Base-by-base conservation (phyloP, 345 rosid species). In the Linum trigynum region DNA sequence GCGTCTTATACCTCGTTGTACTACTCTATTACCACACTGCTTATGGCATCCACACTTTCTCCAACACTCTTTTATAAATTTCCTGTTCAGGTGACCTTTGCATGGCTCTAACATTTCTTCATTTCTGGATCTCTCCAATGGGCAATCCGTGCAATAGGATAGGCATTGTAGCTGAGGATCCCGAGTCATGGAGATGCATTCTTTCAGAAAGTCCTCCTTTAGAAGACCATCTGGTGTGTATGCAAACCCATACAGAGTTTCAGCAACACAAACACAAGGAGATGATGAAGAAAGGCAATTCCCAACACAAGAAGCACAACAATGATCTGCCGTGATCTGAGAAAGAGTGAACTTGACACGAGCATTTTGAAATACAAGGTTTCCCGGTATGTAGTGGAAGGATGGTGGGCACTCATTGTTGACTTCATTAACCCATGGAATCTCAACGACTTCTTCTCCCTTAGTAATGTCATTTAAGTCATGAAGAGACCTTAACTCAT, bases 31-130 rank as follows among this genome's bases (percentile, higher is more conserved):
- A 67, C 95, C 91, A 74, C 99, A 94, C 43, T 60, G 82, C 67
- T 77, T 82, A 67, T 70, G 71, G 72, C 99, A 94, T 48, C 96
- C 89, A 79, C 99, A 94, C 73, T 80, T 90, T 61, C 71, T 80
- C 97, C 99, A 94, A 61, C 99, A 94, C 69, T 94, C 97, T 76
- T 82, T 84, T 58, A 88, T 88, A 60, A 74, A 76, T 67, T 74
- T 85, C 77, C 95, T 90, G 82, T 82, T 77, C 65, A 86, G 58
- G 75, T 94, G 97, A 55, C 99, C 96, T 73, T 90, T 88, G 80
- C 99, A 94, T 16, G 86, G 82, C 67, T 84, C 83, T 64, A 79
- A 14, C 72, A 74, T 68, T 61, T 75, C 80, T 41, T 79, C 81
- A 59, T 78, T 79, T 68, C 77, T 84, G 12, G 79, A 83, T 72